These are phyloP conservation scores for Cladorrhinum sp. DNA, from an alignment of 2,329 filamentous ascomycete species.

Conservation along the genomic window DNA sequence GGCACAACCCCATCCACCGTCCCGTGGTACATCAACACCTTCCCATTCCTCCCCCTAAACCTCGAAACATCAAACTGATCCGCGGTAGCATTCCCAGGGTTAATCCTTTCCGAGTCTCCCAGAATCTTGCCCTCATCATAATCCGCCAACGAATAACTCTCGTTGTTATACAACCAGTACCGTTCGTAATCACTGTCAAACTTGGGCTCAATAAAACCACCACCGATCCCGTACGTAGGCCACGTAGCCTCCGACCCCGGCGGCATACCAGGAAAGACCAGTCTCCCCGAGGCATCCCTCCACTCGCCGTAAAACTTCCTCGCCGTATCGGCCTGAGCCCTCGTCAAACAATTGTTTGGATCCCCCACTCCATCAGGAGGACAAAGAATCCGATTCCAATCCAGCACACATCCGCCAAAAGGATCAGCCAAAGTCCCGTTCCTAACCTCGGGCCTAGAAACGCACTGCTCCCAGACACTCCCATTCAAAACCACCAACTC, in stretches of 20 bases:
- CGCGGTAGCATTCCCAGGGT: conserved; percentile 22
- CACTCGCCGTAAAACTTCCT: background rate
- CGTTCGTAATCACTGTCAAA: conserved; percentile 10
- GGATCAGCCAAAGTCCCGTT: background rate
- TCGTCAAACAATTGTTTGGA: background rate
- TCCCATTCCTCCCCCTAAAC: conserved; percentile 31
- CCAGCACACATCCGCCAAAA: background rate
- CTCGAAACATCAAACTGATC: conserved; percentile 32
- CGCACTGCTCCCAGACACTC: background rate
- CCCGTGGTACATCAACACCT: conserved; percentile 39
- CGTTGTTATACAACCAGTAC: conserved; percentile 19
- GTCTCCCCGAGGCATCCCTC: conserved; percentile 3
- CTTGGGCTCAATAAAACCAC: conserved; percentile 5
- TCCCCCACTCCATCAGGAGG: background rate
- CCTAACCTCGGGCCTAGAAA: background rate
- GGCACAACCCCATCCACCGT: conserved; percentile 34
- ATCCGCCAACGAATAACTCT: conserved; percentile 17
- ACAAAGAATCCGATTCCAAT: background rate
- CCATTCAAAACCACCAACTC: conserved; percentile 6
- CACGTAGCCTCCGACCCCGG: conserved; percentile 38
- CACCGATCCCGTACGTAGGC: conserved; percentile 16
- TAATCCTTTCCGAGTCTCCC: conserved; percentile 19
- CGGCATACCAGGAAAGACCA: conserved; percentile 29
- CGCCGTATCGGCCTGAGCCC: background rate
- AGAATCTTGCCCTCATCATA: conserved; percentile 9